Conservation (phyloP, 495 filamentous ascomycete genomes). For the Sordaria brevicollis region DNA sequence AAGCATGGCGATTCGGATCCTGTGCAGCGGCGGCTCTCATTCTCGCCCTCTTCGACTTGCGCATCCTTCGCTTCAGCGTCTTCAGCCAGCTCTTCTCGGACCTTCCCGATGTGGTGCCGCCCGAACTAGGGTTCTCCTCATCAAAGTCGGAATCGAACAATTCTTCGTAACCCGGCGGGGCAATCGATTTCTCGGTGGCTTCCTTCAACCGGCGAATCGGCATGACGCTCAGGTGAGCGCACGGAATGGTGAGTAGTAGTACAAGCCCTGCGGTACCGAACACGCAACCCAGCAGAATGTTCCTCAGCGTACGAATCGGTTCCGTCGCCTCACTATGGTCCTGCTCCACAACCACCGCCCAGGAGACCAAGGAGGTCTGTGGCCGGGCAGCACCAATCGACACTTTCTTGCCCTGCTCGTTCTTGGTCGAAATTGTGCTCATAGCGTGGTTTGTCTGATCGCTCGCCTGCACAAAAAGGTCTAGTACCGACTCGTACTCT, state of each 20-base stretch:
- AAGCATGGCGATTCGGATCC: constrained; percentile 42
- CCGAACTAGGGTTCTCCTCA: constrained; percentile 33
- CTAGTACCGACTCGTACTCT: constrained; percentile 45
- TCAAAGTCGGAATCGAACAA: constrained; percentile 29
- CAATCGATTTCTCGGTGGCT: constrained; percentile 68
- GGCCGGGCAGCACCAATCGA: constrained; percentile 64
- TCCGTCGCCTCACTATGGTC: constrained; percentile 58
- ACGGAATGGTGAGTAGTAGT: constrained; percentile 56
- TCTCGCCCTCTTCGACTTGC: constrained; percentile 12
- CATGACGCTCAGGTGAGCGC: constrained; percentile 68
- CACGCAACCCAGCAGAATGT: constrained; percentile 71
- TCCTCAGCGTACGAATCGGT: constrained; percentile 62
- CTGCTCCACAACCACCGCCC: constrained; percentile 76
- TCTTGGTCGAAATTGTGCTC: constrained; percentile 52
- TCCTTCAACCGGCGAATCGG: constrained; percentile 69
- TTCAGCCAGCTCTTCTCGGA: constrained; percentile 28
- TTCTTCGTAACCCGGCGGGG: constrained; percentile 49
- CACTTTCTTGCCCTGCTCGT: constrained; percentile 55
- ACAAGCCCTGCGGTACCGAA: constrained; percentile 69
- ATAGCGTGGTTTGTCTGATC: constrained; percentile 47
- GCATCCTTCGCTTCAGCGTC: constrained; percentile 25
- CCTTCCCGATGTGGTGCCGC: constrained; percentile 24
- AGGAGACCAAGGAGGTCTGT: constrained; percentile 54
- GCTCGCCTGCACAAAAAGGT: constrained; percentile 39
- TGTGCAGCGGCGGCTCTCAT: constrained; percentile 28